These are phyloP conservation scores for Coemansia sp. DNA, from an alignment of 192 early-diverging fungal genomes.

Conservation along the genomic window DNA sequence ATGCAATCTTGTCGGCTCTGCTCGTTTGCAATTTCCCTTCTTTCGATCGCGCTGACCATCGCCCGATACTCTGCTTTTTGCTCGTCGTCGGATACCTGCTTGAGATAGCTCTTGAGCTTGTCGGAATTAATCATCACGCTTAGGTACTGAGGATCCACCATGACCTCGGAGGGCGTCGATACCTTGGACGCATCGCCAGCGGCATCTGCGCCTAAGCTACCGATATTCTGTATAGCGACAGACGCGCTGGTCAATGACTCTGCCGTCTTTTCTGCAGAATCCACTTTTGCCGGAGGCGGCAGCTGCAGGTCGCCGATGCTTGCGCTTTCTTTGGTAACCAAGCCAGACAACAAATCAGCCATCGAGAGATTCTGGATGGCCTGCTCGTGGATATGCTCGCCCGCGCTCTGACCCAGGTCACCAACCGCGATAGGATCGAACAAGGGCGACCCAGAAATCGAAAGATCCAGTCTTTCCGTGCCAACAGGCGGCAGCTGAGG, in stretches of 20 bases:
- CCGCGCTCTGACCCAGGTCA: constrained; percentile 20
- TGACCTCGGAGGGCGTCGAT: constrained; percentile 7
- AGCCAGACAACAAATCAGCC: constrained; percentile 1
- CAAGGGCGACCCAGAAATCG: constrained; percentile 34
- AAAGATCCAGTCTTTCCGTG: constrained; percentile 9
- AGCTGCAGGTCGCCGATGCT: constrained; percentile 4
- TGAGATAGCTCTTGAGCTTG: constrained; percentile 15
- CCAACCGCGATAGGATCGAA: constrained; percentile 17
- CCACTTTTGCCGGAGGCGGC: constrained; percentile 13
- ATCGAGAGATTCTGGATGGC: constrained; percentile 39
- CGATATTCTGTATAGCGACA: neutral
- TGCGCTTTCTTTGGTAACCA: neutral
- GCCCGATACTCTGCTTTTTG: neutral
- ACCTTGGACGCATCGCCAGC: neutral
- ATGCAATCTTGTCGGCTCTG: neutral
- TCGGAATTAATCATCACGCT: constrained; percentile 23
- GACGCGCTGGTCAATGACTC: neutral
- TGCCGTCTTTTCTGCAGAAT: neutral
- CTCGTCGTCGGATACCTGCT: constrained; percentile 13
- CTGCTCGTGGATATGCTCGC: constrained; percentile 39
- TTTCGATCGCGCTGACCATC: neutral
- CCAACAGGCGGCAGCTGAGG: neutral
- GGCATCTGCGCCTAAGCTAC: neutral
- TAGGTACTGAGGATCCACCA: constrained; percentile 22
- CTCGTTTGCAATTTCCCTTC: neutral